Base-by-base conservation (phyloP, 2,329 filamentous ascomycete species). In the Biscogniauxia marginata region DNA sequence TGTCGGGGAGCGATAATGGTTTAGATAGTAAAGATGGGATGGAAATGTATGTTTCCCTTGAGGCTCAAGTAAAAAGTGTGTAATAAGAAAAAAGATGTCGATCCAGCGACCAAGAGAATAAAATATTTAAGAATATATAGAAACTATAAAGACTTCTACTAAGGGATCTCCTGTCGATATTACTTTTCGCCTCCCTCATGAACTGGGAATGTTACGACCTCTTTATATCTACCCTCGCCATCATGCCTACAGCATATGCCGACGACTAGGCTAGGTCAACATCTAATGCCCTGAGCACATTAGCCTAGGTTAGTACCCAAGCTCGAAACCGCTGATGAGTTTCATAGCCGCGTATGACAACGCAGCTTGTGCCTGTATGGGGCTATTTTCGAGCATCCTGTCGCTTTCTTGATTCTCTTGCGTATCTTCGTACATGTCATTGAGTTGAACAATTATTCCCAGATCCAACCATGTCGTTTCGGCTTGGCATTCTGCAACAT, bases 61-160 rank as follows among this genome's bases (percentile, higher is more conserved):
- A n/a, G n/a, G n/a, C n/a, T n/a, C n/a, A n/a, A 49, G 8, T 22
- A 49, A 49, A 54, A 22, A 21, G 49, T 21, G 23, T 43, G 24
- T 44, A 21, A 50, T n/a, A 50, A 22, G 9, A 16, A 45, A 56
- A 49, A 16, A 22, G 50, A 46, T n/a, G 50, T 57, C 55, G 55
- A 50, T 39, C 55, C 55, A 53, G 55, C 55, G 55, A 57, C 55
- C 13, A 30, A 49, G 34, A 53, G 46, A 44, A 49, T 18, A 56
- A 19, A 34, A n/a, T n/a, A n/a, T n/a, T n/a, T n/a, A 56, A 30
- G 22, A 23, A 53, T 49, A 18, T 46, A 46, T 23, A 52, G 24
- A 51, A 43, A 50, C 47, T n/a, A 16, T 39, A 16, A 39, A 16
- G 30, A 16, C n/a, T 39, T 39, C 30, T 39, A 39, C 30, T 16